These are phyloP conservation scores for Monilinia laxa DNA, from an alignment of 2,329 filamentous ascomycete genomes.

Conservation along the genomic window DNA sequence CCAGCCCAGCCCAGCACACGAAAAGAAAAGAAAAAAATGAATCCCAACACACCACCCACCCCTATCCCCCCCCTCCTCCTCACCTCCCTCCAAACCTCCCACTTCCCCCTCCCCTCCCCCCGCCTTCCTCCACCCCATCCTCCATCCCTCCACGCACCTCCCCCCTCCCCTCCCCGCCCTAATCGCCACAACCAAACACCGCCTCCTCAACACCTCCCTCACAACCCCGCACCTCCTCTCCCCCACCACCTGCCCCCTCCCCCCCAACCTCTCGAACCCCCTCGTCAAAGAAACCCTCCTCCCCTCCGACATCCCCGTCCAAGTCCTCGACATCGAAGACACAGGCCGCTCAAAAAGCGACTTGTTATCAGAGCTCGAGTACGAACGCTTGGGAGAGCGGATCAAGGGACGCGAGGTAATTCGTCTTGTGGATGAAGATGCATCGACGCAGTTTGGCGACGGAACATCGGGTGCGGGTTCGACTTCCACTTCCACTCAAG, in stretches of 20 bases:
- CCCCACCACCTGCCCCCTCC: constrained; percentile 52
- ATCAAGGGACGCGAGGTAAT: constrained; percentile 80
- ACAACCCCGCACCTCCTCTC: constrained; percentile 57
- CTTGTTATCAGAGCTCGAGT: constrained; percentile 80
- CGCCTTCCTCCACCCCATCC: not conserved
- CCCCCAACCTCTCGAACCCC: constrained; percentile 49
- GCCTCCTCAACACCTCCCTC: constrained; percentile 76
- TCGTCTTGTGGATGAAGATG: constrained; percentile 57
- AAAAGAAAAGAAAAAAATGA: too few relatives aligned
- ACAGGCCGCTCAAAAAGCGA: constrained; percentile 78
- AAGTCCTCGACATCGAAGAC: constrained; percentile 85
- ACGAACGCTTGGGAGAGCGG: constrained; percentile 68
- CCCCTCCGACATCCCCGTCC: constrained; percentile 65
- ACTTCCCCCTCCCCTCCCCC: not conserved
- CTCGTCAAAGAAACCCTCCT: constrained; percentile 56
- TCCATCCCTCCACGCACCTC: not conserved
- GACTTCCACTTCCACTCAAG: too few relatives aligned
- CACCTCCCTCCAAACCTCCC: not conserved
- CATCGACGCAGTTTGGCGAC: not conserved
- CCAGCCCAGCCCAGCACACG: too few relatives aligned
- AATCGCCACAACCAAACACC: constrained; percentile 72
- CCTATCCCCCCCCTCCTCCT: not conserved
- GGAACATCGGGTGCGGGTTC: too few relatives aligned
- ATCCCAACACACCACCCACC: too few relatives aligned
- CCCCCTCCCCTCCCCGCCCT: constrained; percentile 50